Evolutionary conservation across 1,284 basidiomycete species (phyloP), one percentile per base, ranked within the genome.

Genomic region (Ganoderma sp.): DNA sequence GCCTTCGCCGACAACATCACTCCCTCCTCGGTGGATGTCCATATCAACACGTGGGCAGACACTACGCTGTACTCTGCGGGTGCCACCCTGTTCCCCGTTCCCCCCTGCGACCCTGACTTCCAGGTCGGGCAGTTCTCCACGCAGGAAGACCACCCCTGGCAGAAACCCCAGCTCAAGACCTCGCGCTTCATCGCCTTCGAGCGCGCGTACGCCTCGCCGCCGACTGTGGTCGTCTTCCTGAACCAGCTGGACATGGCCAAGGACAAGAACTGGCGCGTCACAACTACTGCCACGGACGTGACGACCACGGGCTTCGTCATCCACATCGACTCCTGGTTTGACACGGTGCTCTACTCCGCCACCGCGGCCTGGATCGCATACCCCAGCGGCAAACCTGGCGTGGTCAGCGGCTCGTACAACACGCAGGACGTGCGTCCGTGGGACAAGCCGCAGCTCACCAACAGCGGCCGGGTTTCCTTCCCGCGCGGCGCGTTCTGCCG

Each of bases 331-430:
- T 22, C 68, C 34, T 66, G 64, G 64, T 28, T 39, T 42, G 64
- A 65, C 48, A 48, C 68, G 32, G 32, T 17, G 12, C 22, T 69
- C n/a, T 63, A 37, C 10, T 42, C 32, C 14, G 68, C 68, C 12
- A 54, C 60, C 17, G 64, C 54, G 15, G 10, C 61, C 5, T 69
- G 68, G 68, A 60, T 66, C 22, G 68, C 68, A 17, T 58, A 69
- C 57, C 39, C 64, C 1, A 42, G 59, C 42, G 58, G 19, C 19
- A 48, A 61, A 2, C 34, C 34, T 22, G 68, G 60, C 56, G 45
- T 69, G 12, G 43, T 45, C 37, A 69, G 64, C 52, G 68, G 68
- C 22, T 28, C 39, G 32, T 69, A 61, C 64, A 39, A 54, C 15
- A 63, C 57, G 28, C 10, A 22, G n/a, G 67, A 69, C 64, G 42